Evolutionary conservation across 495 filamentous ascomycete genomes (phyloP).

Genomic region (Neurospora sp.): DNA sequence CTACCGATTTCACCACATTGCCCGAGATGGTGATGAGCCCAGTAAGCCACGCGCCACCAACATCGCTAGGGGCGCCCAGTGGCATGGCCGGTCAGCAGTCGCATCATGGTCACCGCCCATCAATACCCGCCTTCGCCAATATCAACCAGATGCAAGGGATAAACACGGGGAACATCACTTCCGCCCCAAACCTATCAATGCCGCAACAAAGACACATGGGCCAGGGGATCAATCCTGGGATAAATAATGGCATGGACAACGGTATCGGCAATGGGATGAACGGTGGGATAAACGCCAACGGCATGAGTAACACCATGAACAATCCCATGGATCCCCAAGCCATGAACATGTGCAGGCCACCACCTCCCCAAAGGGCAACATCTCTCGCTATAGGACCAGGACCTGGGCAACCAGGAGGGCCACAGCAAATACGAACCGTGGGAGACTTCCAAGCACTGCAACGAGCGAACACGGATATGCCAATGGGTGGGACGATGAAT

Average conservation of each 20-base stretch:
- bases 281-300: no score
- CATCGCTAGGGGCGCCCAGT: constrained; percentile 19
- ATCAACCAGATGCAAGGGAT: constrained; percentile 27
- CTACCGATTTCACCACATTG: constrained; percentile 30
- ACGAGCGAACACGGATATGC: constrained; percentile 30
- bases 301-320: constrained; percentile 1
- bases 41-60: constrained; percentile 26
- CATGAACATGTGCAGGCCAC: constrained; percentile 26
- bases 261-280: constrained; percentile 9
- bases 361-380: constrained; percentile 26
- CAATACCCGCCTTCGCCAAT: constrained; percentile 21
- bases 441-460: constrained; percentile 38
- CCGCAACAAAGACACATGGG: constrained; percentile 22
- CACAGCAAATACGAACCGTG: constrained; percentile 32
- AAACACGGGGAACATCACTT: constrained; percentile 18
- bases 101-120: constrained; percentile 19
- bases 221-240: constrained; percentile 21
- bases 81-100: constrained; percentile 26
- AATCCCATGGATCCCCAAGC: constrained; percentile 13
- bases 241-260: constrained; percentile 17
- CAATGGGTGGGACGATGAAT: constrained; percentile 16
- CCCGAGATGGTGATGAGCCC: constrained; percentile 40
- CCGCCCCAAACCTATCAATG: constrained; percentile 18
- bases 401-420: background rate
- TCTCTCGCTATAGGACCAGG: constrained; percentile 27